Base-by-base conservation (phyloP, 2,329 filamentous ascomycete genomes). In the Arachnopeziza araneosa region DNA sequence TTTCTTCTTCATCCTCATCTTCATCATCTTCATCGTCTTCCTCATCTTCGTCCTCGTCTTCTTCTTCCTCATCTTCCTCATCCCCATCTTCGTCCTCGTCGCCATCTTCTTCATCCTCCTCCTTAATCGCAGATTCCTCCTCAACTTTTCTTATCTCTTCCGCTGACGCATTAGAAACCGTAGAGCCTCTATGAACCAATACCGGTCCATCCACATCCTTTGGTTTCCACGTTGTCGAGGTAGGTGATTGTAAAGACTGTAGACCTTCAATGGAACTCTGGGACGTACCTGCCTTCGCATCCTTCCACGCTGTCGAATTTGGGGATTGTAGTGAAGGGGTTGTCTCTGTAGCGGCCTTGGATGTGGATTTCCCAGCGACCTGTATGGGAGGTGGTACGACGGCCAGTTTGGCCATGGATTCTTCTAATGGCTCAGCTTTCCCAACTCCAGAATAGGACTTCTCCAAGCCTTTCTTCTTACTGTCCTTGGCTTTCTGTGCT, bases 401-500 rank as follows among this genome's bases (percentile, higher is more conserved):
- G 14, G 23, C 10, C 14, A 21, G 2, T 26, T 55, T 32, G 23
- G 30, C n/a, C 30, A 17, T 24, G 10, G n/a, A 19, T 49, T 24
- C 44, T n/a, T 23, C 10, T 6, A 23, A 24, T 14, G n/a, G 19
- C 44, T 54, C 53, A 44, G 21, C 53, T 44, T 44, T 21, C 19
- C 53, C 53, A 17, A 54, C 53, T 21, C 53, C 53, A 44, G 6
- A 19, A 23, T 32, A 54, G 26, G 14, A 30, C 22, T 26, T 62
- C 54, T 68, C 55, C 2, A 62, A 53, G 17, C 36, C 57, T 14
- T 66, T 69, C 57, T 85, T 76, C 58, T 79, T 79, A 65, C 80
- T 75, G 66, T 85, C 78, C 75, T 87, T 87, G 55, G 85, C 85
- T 73, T 83, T 87, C 67, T 80, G 75, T 0, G 85, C 85, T 54